Base-by-base conservation (phyloP, 176 grass and related monocot species). In the Juncus effusus region DNA sequence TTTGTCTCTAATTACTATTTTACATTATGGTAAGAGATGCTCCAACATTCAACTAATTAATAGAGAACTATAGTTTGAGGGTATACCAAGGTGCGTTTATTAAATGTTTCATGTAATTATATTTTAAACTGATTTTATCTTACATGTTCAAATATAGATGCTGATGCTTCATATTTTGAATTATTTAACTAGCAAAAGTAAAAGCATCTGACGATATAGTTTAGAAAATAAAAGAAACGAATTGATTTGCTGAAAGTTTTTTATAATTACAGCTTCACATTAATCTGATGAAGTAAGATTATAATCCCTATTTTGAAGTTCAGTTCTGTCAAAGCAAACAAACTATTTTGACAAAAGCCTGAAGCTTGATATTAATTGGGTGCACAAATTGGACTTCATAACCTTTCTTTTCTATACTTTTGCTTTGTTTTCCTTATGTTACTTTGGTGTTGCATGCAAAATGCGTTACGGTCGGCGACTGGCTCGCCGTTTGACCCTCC, bases 401-500 rank as follows among this genome's bases (percentile, higher is more conserved):
- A 28, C 19, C 19, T 28, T 28, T 28, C 19, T 28, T 28, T 1
- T 28, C 19, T 28, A 28, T 28, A 28, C 19, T 28, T 28, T 28
- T 13, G 35, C 10, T 61, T 39, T 13, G 36, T 61, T 61, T 9
- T 62, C 8, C 59, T 62, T 62, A 13, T 52, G 59, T 28, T 28
- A 28, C 59, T 52, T 52, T 6, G 5, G 10, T 12, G 10, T 54
- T 68, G 47, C 65, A 68, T 68, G 65, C 19, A 68, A 68, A 36
- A 68, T 11, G 44, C 64, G 64, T 16, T 54, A 6, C 1, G 5
- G 3, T 38, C 64, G 64, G 42, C 65, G 47, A 14, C 7, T 54
- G 0, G 54, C 11, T 68, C 65, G 65, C 65, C 65, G 49, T n/a
- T 36, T 13, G 12, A 68, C 47, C 65, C 65, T 68, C 65, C 19